Conservation (phyloP, 805 yeast species). For the Zygosaccharomyces bisporus region DNA sequence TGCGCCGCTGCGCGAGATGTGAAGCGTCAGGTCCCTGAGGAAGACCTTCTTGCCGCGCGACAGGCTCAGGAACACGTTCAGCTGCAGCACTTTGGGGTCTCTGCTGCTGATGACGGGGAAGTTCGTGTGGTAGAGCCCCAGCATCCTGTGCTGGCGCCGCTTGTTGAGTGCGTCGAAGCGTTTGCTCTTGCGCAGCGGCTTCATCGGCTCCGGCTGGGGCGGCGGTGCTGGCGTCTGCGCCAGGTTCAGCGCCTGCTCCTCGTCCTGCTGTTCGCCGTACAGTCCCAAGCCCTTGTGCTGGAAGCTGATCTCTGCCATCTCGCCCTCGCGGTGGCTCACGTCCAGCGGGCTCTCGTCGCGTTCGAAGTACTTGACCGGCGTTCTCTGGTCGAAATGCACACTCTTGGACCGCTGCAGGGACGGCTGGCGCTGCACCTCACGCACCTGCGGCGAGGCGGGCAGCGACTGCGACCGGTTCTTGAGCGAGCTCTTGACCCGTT, state of each 20-base stretch:
- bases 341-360: constrained; percentile 73
- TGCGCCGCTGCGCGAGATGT: constrained; percentile 10
- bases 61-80: constrained; percentile 28
- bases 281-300: constrained; percentile 21
- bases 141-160: constrained; percentile 11
- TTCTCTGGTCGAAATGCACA: constrained; percentile 74
- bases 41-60: constrained; percentile 20
- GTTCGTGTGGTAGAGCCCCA: constrained; percentile 31
- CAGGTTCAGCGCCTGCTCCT: background rate
- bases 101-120: constrained; percentile 27
- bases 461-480: constrained; percentile 40
- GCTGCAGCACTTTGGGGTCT: constrained; percentile 25
- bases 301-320: constrained; percentile 31
- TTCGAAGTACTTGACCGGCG: constrained; percentile 69
- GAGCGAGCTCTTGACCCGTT: constrained; percentile 47
- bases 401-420: constrained; percentile 50
- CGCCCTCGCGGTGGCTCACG: constrained; percentile 43
- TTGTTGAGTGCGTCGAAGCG: constrained; percentile 11
- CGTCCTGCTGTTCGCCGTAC: constrained; percentile 14
- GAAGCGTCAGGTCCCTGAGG: constrained; percentile 22
- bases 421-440: constrained; percentile 1
- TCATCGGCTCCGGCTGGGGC: background rate
- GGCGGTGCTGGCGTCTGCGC: background rate
- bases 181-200: constrained; percentile 14
- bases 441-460: constrained; percentile 36